Evolutionary conservation across 805 yeast species (phyloP).

Genomic region (Metschnikowia gelsemii): DNA sequence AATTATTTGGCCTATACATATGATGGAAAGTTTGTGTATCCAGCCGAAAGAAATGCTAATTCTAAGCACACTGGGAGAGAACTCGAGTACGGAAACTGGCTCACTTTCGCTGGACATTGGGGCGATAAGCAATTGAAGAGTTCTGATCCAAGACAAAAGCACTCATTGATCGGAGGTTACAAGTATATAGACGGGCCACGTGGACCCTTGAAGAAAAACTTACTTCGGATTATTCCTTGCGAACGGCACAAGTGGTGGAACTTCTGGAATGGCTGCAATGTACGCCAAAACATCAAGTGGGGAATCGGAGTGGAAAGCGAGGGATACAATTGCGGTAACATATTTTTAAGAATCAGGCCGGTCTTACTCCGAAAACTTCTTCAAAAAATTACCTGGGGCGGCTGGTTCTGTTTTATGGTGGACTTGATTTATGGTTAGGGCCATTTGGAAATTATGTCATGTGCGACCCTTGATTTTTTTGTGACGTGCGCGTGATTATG

Average conservation of each 20-base stretch:
- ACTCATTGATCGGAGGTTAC: slow-evolving; percentile 85
- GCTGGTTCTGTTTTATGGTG: slow-evolving; percentile 55
- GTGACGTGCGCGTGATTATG: no score
- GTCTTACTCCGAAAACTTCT: slow-evolving; percentile 47
- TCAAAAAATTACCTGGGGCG: slow-evolving; percentile 58
- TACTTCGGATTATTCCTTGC: slow-evolving; percentile 69
- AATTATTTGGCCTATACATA: slow-evolving; percentile 81
- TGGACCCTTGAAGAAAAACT: slow-evolving; percentile 83
- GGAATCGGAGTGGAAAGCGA: slow-evolving; percentile 90
- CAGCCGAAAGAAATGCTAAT: slow-evolving; percentile 40
- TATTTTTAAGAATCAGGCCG: slow-evolving; percentile 55
- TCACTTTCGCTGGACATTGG: slow-evolving; percentile 82
- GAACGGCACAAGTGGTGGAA: slow-evolving; percentile 94
- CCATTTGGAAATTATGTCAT: not conserved
- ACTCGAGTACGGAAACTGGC: slow-evolving; percentile 65
- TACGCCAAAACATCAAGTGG: slow-evolving; percentile 67
- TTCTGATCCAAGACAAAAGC: slow-evolving; percentile 74
- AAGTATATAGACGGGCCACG: slow-evolving; percentile 88
- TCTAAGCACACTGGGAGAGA: slow-evolving; percentile 54
- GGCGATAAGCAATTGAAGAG: slow-evolving; percentile 74
- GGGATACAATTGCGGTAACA: slow-evolving; percentile 76
- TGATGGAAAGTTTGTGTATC: slow-evolving; percentile 55
- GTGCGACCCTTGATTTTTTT: not conserved
- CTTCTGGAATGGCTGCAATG: slow-evolving; percentile 76
- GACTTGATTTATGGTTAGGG: slow-evolving; percentile 48